A percentile compares a stretch with the other conserved stretches of the same genome.
Evolutionary conservation across 2,329 filamentous ascomycete genomes (phyloP).

Genomic region (Microsporum canis): DNA sequence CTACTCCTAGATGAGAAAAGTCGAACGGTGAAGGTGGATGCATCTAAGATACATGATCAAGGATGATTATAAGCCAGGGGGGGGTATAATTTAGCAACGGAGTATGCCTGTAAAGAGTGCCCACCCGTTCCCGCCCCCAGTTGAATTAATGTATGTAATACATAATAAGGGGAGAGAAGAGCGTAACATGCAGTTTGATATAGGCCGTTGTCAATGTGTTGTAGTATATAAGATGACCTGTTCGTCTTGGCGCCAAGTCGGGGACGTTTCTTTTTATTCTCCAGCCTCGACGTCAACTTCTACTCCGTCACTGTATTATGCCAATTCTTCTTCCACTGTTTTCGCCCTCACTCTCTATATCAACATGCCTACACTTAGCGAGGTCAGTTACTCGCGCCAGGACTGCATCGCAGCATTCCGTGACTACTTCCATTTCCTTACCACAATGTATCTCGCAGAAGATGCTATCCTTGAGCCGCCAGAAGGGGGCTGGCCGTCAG

Average conservation of each 20-base stretch:
- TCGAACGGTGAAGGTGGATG: no score
- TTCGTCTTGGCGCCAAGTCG: background rate
- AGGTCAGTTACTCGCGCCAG: constrained; percentile 14
- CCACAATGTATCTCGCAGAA: constrained; percentile 22
- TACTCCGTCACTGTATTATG: no score
- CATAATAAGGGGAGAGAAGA: no score
- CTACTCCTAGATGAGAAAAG: no score
- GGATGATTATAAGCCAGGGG: no score
- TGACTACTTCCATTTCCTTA: constrained; percentile 24
- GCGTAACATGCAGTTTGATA: no score
- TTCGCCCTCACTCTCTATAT: background rate
- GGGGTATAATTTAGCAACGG: no score
- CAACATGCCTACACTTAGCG: constrained; percentile 1
- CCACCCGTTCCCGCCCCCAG: no score
- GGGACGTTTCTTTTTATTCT: background rate
- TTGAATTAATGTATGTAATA: no score
- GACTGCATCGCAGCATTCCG: constrained; percentile 19
- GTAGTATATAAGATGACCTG: background rate
- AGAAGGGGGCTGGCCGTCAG: constrained; percentile 24
- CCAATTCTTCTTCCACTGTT: background rate
- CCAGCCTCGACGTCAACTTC: background rate
- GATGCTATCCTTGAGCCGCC: constrained; percentile 21
- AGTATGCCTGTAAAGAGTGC: no score
- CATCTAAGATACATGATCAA: no score
- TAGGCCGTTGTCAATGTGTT: no score